A percentile compares a stretch with the other conserved stretches of the same genome.
Evolutionary conservation across 306 rosid species (phyloP).

Genomic region (Medicago arabica): DNA sequence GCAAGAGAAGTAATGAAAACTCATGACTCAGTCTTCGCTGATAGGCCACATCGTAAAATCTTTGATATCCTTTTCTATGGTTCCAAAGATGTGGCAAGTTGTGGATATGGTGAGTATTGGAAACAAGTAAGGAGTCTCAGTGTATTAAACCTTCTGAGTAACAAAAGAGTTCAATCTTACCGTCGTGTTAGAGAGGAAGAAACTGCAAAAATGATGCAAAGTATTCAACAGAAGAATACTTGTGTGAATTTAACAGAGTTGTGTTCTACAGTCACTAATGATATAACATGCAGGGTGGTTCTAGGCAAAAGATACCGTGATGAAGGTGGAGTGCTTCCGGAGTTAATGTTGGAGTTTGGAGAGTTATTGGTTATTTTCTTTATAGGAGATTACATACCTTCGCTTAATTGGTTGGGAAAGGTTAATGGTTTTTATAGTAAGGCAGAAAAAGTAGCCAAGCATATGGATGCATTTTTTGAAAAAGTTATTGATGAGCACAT

Average conservation of each 20-base stretch:
- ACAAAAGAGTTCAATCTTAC: neutral
- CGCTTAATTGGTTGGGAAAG: conserved; percentile 15
- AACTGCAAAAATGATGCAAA: neutral
- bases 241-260: neutral
- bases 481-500: neutral
- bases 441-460: conserved; percentile 14
- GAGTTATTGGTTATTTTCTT: conserved; percentile 5
- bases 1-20: neutral
- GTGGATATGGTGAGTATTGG: neutral
- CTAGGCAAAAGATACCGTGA: conserved; percentile 20
- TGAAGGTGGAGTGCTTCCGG: neutral
- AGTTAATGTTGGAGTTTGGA: conserved; percentile 1
- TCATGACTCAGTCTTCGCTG: neutral
- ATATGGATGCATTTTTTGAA: conserved; percentile 25
- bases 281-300: conserved; percentile 15
- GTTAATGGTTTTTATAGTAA: conserved; percentile 21
- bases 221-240: neutral
- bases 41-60: neutral
- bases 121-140: neutral
- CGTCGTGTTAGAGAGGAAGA: neutral
- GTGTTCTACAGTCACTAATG: neutral
- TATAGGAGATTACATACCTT: conserved; percentile 25
- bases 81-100: neutral
- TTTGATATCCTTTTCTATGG: neutral
- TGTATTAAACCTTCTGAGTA: neutral